Percentiles rank a stretch among this genome's conserved stretches.
These are phyloP conservation scores for Sugiyamaella valdiviana DNA, from an alignment of 805 yeast genomes.

Conservation along the genomic window DNA sequence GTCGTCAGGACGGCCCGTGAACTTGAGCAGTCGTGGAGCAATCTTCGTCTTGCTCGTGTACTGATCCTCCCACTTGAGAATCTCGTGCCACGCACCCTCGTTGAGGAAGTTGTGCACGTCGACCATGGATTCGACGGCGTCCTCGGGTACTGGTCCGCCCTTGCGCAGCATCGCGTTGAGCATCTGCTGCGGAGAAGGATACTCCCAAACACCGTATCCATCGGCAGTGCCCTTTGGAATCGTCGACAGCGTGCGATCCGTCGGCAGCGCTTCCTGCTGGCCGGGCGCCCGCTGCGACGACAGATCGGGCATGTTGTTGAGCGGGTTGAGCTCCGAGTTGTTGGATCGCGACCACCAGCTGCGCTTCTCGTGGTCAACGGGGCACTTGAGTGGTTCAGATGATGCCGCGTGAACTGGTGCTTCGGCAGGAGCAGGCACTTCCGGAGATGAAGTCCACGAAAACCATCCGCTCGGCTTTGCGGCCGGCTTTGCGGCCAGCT, in stretches of 20 bases:
- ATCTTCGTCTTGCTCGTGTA: slow-evolving; percentile 49
- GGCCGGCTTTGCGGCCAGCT: slow-evolving; percentile 5
- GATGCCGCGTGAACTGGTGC: too few relatives aligned
- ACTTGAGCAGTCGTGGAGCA: slow-evolving; percentile 72
- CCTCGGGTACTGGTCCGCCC: slow-evolving; percentile 86
- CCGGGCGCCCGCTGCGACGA: slow-evolving; percentile 71
- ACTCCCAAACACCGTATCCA: slow-evolving; percentile 86
- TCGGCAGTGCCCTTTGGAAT: slow-evolving; percentile 75
- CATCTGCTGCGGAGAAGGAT: slow-evolving; percentile 99
- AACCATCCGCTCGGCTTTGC: background rate
- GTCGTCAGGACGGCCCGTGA: slow-evolving; percentile 89
- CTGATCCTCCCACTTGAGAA: slow-evolving; percentile 81
- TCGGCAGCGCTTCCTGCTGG: slow-evolving; percentile 71
- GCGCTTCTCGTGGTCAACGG: slow-evolving; percentile 33
- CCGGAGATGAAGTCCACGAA: background rate
- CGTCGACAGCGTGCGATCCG: slow-evolving; percentile 73
- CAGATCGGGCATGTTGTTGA: slow-evolving; percentile 81
- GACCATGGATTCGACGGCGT: slow-evolving; percentile 95
- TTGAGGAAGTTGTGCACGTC: slow-evolving; percentile 92
- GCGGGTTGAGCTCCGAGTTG: slow-evolving; percentile 52
- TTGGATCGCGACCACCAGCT: slow-evolving; percentile 18
- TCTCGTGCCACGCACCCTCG: slow-evolving; percentile 97
- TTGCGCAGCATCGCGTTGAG: slow-evolving; percentile 94
- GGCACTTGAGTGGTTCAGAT: slow-evolving; percentile 33
- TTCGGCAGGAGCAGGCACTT: background rate